Percentiles rank a stretch among this genome's conserved stretches.
phyloP scores from a whole-genome alignment of 2,329 filamentous ascomycete species.

The Chaetomiaceae sp. region DNA sequence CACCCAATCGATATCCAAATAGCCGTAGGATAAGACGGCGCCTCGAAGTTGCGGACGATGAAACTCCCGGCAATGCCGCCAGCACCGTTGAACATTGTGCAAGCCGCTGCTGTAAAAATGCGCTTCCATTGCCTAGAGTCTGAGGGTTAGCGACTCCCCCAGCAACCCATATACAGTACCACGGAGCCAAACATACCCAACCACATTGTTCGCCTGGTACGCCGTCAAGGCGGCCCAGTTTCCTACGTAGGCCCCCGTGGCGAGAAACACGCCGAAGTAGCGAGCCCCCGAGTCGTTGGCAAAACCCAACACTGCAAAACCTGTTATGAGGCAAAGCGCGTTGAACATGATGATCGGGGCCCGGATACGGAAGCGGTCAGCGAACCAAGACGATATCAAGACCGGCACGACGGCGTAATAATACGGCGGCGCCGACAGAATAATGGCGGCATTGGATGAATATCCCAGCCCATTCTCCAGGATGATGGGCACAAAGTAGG shows the following conservation, averaged over 20 bases:
- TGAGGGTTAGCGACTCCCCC: not conserved
- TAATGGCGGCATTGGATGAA: conserved; percentile 48
- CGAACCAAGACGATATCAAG: conserved; percentile 56
- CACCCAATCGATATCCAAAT: conserved; percentile 27
- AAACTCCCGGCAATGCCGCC: conserved; percentile 26
- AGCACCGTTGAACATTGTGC: conserved; percentile 25
- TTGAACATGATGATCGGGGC: conserved; percentile 64
- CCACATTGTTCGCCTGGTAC: conserved; percentile 59
- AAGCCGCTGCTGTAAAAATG: conserved; percentile 24
- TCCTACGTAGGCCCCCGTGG: conserved; percentile 63
- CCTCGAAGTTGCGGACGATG: conserved; percentile 24
- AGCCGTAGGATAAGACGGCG: conserved; percentile 22
- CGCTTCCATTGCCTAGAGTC: conserved; percentile 24
- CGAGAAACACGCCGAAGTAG: conserved; percentile 61
- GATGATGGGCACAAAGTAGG: conserved; percentile 63
- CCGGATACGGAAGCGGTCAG: conserved; percentile 57
- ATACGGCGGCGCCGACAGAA: conserved; percentile 63
- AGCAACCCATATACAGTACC: too few species aligned
- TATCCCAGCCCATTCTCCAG: conserved; percentile 52
- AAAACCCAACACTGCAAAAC: conserved; percentile 64
- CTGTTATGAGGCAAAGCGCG: conserved; percentile 54
- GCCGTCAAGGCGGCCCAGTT: conserved; percentile 66
- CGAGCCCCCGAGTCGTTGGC: conserved; percentile 54
- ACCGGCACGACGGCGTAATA: conserved; percentile 64
- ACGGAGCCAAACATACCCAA: conserved; percentile 18